Conservation (phyloP, 2,329 filamentous ascomycete genomes). For the Colletotrichum gloeosporioides region DNA sequence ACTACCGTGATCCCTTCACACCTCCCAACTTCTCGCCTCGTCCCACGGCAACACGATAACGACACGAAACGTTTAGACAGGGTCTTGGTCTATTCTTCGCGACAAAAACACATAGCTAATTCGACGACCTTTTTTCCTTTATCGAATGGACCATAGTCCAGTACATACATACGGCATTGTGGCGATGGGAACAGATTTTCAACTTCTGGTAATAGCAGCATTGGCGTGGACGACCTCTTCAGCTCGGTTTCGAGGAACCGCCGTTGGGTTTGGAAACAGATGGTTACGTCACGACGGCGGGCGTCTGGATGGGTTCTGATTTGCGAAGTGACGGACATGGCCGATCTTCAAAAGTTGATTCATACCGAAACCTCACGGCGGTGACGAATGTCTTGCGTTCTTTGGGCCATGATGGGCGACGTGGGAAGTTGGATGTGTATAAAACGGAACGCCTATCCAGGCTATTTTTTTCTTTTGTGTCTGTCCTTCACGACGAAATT, state of each 20-base stretch:
- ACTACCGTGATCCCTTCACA: not conserved
- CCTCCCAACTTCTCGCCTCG: not conserved
- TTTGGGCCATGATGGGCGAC: conserved; percentile 2
- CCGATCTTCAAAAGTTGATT: not conserved
- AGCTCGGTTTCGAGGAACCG: not conserved
- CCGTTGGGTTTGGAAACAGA: conserved; percentile 11
- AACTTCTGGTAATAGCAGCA: conserved; percentile 25
- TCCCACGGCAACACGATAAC: conserved; percentile 19
- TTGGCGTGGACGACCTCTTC: conserved; percentile 6
- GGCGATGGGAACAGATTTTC: conserved; percentile 14
- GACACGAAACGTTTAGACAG: conserved; percentile 20
- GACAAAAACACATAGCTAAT: conserved; percentile 22
- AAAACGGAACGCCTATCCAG: conserved; percentile 7
- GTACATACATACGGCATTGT: conserved; percentile 23
- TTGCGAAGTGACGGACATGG: not conserved
- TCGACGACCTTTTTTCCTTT: conserved; percentile 22
- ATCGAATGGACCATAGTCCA: conserved; percentile 20
- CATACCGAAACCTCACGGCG: not conserved
- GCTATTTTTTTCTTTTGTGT: conserved; percentile 15
- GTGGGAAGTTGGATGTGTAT: conserved; percentile 20
- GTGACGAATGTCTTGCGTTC: not conserved
- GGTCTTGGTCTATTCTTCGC: conserved; percentile 12
- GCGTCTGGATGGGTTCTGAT: not conserved
- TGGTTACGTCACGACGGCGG: not conserved
- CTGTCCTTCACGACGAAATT: conserved; percentile 15